Evolutionary conservation across 495 filamentous ascomycete genomes (phyloP).

Genomic region (Mytilinidion resinicola): DNA sequence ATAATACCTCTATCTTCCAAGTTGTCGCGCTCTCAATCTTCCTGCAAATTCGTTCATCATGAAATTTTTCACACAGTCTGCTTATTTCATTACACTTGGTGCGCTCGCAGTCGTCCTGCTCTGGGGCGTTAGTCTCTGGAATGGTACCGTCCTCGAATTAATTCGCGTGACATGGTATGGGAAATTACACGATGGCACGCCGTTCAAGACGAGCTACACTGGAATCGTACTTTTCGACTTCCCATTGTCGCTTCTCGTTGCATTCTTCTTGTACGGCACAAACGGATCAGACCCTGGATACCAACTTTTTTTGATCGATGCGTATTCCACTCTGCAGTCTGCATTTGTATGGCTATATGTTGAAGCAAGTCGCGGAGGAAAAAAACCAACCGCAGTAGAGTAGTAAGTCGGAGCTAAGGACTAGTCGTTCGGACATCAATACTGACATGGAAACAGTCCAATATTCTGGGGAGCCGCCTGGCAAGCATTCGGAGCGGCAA

Average conservation of each 20-base stretch:
- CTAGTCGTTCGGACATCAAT: neutral
- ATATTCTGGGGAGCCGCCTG: slow-evolving; percentile 17
- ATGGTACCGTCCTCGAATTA: neutral
- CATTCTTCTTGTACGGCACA: neutral
- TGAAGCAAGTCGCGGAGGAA: slow-evolving; percentile 16
- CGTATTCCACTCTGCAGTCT: slow-evolving; percentile 24
- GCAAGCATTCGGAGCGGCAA: slow-evolving; percentile 25
- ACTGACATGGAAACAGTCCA: slow-evolving; percentile 12
- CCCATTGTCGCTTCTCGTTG: neutral
- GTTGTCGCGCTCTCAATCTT: too few species aligned
- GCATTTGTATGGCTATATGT: slow-evolving; percentile 28
- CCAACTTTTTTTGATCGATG: slow-evolving; percentile 25
- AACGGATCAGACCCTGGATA: slow-evolving; percentile 17
- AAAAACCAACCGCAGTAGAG: slow-evolving; percentile 9
- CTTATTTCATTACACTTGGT: neutral
- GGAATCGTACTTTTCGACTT: slow-evolving; percentile 11
- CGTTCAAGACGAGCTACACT: slow-evolving; percentile 26
- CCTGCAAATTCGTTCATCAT: too few species aligned
- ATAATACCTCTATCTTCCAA: too few species aligned
- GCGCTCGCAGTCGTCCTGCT: neutral
- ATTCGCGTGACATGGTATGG: neutral
- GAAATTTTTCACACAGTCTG: too few species aligned
- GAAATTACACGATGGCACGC: neutral
- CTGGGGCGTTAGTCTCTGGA: neutral
- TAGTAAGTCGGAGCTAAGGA: neutral